Evolutionary conservation across 257 asterid genomes (phyloP), one percentile per base, ranked within the genome.

Genomic region (Solanum dulcamara): DNA sequence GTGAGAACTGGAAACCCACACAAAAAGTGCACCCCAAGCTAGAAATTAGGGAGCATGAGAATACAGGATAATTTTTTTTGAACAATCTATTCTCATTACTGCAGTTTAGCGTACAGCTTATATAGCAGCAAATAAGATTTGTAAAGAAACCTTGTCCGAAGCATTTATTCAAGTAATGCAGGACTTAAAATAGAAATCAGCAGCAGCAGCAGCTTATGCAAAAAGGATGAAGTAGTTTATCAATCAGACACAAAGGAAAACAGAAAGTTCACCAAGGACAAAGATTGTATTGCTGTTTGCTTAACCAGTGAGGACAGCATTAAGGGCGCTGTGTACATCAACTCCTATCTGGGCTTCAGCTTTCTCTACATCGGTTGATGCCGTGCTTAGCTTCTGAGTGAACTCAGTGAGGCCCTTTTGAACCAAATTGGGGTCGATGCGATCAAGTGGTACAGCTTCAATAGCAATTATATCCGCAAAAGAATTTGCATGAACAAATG

Each of bases 281-380:
- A 10, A 17, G 46, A 48, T 1, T 18, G 18, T 9, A 33, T 48
- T 18, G 15, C 83, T 4, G 30, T 11, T 48, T 17, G 83, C 15
- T 89, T 91, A 95, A 85, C 96, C 94, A 0, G 98, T 92, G 84
- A 92, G 91, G 71, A 98, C 98, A 90, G 92, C 95, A 88, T 94
- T 95, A 87, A 95, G 94, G 80, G 98, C 96, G 86, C 98, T 94
- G 93, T 95, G 96, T 59, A 95, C 94, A 71, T 94, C 98, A 30
- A 93, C 88, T 17, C 98, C 98, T 9, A 95, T 92, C 87, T 95
- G 97, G 40, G 98, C 98, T 90, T 95, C 98, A 55, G 98, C 98
- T 91, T 95, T 95, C 91, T 95, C 98, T 24, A 44, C 88, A 79
- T 95, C 98, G 2, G 97, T 93, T 28, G 98, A 88, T 60, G 98